A percentile compares a stretch with the other conserved stretches of the same genome.
Evolutionary conservation across 331 rosid genomes (phyloP).

Genomic region (Quercus lobata): DNA sequence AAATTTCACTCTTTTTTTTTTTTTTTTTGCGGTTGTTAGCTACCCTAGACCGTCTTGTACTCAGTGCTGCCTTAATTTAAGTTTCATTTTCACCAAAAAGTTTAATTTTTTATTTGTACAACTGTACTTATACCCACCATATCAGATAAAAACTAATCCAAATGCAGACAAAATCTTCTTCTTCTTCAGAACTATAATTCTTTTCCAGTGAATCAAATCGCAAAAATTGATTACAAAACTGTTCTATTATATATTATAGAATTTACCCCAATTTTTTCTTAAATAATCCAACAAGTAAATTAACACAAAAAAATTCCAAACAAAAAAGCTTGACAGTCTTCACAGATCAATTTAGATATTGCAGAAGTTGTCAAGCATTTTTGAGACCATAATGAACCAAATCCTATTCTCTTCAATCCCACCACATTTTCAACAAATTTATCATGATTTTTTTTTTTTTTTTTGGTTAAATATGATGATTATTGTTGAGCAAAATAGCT

Average conservation of each 20-base stretch:
- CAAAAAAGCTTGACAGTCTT: not conserved
- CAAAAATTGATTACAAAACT: not conserved
- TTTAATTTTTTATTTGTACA: too few species aligned
- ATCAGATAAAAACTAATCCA: too few species aligned
- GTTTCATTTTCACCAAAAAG: too few species aligned
- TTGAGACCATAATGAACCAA: not conserved
- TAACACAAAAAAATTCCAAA: not conserved
- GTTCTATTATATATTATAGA: not conserved
- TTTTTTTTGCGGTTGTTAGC: not conserved
- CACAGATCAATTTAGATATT: not conserved
- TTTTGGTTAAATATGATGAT: too few species aligned
- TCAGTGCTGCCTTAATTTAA: too few species aligned
- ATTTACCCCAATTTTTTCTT: not conserved
- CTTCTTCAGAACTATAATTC: not conserved
- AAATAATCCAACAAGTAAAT: not conserved
- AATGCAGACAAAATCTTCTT: too few species aligned
- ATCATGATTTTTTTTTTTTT: too few species aligned
- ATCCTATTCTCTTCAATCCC: not conserved
- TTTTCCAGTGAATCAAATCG: not conserved
- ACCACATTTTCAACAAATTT: not conserved
- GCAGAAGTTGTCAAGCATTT: not conserved
- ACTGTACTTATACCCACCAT: too few species aligned
- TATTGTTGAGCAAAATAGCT: too few species aligned
- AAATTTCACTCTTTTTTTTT: not conserved
- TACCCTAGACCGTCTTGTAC: too few species aligned